Evolutionary conservation across 1,284 basidiomycete species (phyloP), one percentile per base, ranked within the genome.

Genomic region (Ustilago tritici): DNA sequence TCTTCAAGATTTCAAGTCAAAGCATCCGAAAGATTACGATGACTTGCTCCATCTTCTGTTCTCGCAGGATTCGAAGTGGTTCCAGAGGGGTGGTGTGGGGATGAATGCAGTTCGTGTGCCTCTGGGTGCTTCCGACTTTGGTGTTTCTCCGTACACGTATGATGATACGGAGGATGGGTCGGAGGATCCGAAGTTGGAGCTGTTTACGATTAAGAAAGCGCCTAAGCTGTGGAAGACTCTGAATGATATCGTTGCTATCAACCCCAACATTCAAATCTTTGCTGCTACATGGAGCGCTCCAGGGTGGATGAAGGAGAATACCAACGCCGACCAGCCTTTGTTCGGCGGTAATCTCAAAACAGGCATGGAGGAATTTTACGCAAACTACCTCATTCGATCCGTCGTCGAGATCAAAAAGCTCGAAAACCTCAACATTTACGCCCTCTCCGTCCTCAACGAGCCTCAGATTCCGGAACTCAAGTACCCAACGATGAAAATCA

Each of bases 301-400:
- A 1, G 79, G 73, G 6, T 82, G 80, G 80, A 80, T 81, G 79
- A 82, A 82, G 71, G 62, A 65, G 34, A 56, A 55, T 56, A 38
- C 63, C n/a, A 59, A 71, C 46, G 38, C 56, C 2, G 60, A 61
- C 11, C 65, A 74, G 53, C 60, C 65, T 43, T 52, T 80, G 28
- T 76, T 73, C 46, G 77, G 79, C 3, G 80, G 80, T 8, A 31
- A 58, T 14, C 56, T 81, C 19, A 68, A 79, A 38, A 9, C 52
- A 4, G 65, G 75, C 12, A 78, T 70, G 63, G 71, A 82, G 38
- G 41, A 65, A 1, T 60, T 65, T 12, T 79, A 55, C 31, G 79
- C 76, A 12, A 59, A 75, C 11, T 82, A 82, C 66, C 57, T 82
- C 28, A 31, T 69, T 66, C 59, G 60, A 32, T 49, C 77, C 6